Evolutionary conservation across 192 early-diverging fungal genomes (phyloP).

Genomic region (Gigaspora rosea): DNA sequence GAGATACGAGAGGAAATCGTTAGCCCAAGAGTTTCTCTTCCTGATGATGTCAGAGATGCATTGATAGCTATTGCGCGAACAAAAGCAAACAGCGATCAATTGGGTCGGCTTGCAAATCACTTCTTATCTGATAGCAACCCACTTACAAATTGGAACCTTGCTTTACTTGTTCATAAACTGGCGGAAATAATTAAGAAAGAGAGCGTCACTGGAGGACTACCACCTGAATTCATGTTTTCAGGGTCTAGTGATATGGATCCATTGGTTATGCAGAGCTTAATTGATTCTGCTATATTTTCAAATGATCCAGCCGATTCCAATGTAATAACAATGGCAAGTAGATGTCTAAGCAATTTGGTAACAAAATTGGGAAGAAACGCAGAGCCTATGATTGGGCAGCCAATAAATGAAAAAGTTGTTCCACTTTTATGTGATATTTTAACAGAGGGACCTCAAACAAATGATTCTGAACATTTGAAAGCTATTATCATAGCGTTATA

Average conservation of each 20-base stretch:
- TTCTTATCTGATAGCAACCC: background rate
- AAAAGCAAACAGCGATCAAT: background rate
- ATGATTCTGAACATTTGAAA: conserved; percentile 22
- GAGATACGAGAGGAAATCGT: background rate
- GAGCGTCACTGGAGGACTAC: background rate
- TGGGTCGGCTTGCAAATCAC: background rate
- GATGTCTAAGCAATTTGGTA: conserved; percentile 10
- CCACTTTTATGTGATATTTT: conserved; percentile 9
- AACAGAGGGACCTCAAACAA: background rate
- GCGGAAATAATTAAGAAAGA: background rate
- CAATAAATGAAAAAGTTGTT: background rate
- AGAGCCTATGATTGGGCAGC: background rate
- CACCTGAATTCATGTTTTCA: background rate
- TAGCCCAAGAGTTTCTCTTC: background rate
- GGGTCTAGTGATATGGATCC: background rate
- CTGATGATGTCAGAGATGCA: background rate
- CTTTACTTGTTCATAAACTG: background rate
- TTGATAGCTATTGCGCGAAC: background rate
- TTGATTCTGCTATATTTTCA: background rate
- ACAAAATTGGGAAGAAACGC: background rate
- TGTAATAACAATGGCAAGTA: conserved; percentile 11
- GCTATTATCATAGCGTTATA: conserved; percentile 13
- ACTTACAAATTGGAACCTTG: conserved; percentile 6
- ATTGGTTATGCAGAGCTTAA: background rate
- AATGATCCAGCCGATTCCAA: background rate